Evolutionary conservation across 371 early-diverging fungal species (phyloP).

Genomic region (Saksenaea oblongispora): DNA sequence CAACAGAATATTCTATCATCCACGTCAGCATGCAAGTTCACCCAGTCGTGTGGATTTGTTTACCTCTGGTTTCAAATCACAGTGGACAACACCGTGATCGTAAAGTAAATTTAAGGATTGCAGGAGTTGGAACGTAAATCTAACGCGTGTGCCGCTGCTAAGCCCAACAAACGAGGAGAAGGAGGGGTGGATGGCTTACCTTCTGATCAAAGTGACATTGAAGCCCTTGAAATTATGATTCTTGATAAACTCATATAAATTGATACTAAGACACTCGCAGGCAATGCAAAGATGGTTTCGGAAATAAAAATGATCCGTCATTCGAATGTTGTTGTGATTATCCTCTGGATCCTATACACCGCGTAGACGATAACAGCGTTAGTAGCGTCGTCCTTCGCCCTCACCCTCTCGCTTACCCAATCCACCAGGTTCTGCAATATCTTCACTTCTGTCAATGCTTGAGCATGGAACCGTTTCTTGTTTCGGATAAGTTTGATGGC

Average conservation of each 20-base stretch:
- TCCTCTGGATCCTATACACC: constrained; percentile 86
- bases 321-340: constrained; percentile 78
- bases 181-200: constrained; percentile 40
- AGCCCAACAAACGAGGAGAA: neutral
- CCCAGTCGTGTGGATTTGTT: too few relatives aligned
- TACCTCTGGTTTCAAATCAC: constrained; percentile 98
- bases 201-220: constrained; percentile 76
- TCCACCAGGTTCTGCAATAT: constrained; percentile 73
- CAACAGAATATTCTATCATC: constrained; percentile 63
- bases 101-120: constrained; percentile 79
- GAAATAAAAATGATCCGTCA: constrained; percentile 92
- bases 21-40: neutral
- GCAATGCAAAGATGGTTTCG: constrained; percentile 95
- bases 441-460: constrained; percentile 94
- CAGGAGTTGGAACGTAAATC: constrained; percentile 87
- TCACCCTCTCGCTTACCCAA: constrained; percentile 52
- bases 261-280: constrained; percentile 93
- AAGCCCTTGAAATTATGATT: constrained; percentile 92
- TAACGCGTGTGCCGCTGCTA: constrained; percentile 2
- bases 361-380: neutral
- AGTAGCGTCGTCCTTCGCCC: too few relatives aligned
- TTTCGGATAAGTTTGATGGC: constrained; percentile 97
- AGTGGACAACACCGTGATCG: constrained; percentile 89
- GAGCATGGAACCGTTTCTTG: constrained; percentile 93
- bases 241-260: constrained; percentile 97